Evolutionary conservation across 495 filamentous ascomycete genomes (phyloP).

Genomic region (Hypoxylon fuscum): DNA sequence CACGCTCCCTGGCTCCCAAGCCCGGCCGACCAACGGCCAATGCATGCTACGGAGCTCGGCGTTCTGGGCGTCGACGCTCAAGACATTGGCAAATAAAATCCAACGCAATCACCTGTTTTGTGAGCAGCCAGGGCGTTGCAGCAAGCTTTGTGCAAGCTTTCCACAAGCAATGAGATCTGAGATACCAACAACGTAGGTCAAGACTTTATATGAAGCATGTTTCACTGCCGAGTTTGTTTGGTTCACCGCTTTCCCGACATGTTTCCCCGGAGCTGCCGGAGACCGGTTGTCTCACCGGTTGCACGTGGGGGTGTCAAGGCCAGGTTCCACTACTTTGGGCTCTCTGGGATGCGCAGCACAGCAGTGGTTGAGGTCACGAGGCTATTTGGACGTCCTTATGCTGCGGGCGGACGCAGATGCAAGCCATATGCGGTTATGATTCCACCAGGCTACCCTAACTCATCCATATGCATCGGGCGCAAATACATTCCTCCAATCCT

Average conservation of each 20-base stretch:
- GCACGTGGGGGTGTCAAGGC: constrained; percentile 33
- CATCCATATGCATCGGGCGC: constrained; percentile 10
- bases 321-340: constrained; percentile 23
- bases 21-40: constrained; percentile 9
- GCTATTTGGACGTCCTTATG: constrained; percentile 39
- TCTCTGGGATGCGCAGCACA: constrained; percentile 25
- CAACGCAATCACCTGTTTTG: neutral
- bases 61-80: constrained; percentile 33
- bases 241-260: constrained; percentile 22
- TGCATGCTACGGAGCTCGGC: constrained; percentile 34
- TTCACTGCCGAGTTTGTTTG: constrained; percentile 18
- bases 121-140: neutral
- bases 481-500: neutral
- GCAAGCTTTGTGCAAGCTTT: constrained; percentile 34
- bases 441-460: constrained; percentile 5
- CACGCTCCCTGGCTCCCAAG: constrained; percentile 3
- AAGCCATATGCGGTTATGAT: constrained; percentile 10
- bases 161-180: constrained; percentile 6
- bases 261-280: constrained; percentile 28
- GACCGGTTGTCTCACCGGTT: constrained; percentile 33
- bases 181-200: neutral
- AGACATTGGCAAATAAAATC: constrained; percentile 33
- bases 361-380: constrained; percentile 31
- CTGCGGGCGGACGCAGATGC: constrained; percentile 18
- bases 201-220: constrained; percentile 5